Evolutionary conservation across 768 basidiomycete genomes (phyloP).

Genomic region (Hydnomerulius pinastri): DNA sequence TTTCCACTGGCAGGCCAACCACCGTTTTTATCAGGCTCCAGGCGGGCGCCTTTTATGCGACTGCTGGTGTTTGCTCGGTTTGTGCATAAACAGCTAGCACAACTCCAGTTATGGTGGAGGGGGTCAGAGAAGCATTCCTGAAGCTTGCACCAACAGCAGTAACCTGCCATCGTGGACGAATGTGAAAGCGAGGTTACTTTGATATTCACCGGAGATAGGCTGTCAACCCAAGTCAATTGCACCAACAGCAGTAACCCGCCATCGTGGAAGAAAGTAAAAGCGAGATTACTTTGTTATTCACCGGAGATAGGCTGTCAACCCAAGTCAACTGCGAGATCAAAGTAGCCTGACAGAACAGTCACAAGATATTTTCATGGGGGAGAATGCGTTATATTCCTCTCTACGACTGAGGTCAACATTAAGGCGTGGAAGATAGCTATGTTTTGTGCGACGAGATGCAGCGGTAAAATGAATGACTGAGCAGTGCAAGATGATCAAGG

Average conservation of each 20-base stretch:
- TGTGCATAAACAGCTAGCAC: too few relatives aligned
- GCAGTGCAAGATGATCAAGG: slow-evolving; percentile 5
- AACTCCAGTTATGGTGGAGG: too few relatives aligned
- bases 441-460: slow-evolving; percentile 11
- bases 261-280: too few relatives aligned
- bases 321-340: slow-evolving; percentile 7
- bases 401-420: slow-evolving; percentile 19
- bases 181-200: too few relatives aligned
- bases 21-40: slow-evolving; percentile 17
- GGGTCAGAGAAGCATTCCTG: too few relatives aligned
- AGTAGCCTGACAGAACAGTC: slow-evolving; percentile 1
- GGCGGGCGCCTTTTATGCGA: too few relatives aligned
- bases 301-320: slow-evolving; percentile 8
- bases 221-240: neutral
- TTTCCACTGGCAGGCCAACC: too few relatives aligned
- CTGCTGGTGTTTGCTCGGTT: too few relatives aligned
- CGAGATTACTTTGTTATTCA: slow-evolving; percentile 12
- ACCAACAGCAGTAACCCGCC: neutral
- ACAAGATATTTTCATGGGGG: neutral
- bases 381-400: slow-evolving; percentile 12
- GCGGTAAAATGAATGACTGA: neutral
- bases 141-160: too few relatives aligned
- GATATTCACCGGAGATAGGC: too few relatives aligned
- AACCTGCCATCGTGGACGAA: too few relatives aligned
- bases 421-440: slow-evolving; percentile 20